Percentiles rank a stretch among this genome's conserved stretches.
These are phyloP conservation scores for Hyphopichia buzzinii DNA, from an alignment of 1,139 yeast genomes.

Conservation along the genomic window DNA sequence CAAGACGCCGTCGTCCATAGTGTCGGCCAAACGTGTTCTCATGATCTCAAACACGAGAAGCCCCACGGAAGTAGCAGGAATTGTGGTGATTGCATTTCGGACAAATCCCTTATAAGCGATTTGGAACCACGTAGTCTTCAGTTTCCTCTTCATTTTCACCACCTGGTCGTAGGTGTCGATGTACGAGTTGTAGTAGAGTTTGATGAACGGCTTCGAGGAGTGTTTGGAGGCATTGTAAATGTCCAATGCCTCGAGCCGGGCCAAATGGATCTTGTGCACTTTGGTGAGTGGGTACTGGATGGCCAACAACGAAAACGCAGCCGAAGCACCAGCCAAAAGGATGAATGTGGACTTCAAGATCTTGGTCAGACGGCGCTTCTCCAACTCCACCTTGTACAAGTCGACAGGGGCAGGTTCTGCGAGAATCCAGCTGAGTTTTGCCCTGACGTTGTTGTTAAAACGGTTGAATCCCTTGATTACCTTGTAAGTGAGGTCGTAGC, in stretches of 20 bases:
- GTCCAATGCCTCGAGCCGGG: constrained; percentile 78
- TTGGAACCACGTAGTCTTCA: constrained; percentile 55
- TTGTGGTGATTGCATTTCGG: constrained; percentile 67
- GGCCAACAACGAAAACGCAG: constrained; percentile 72
- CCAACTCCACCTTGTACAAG: constrained; percentile 27
- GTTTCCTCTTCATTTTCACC: constrained; percentile 49
- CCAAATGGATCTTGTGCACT: constrained; percentile 74
- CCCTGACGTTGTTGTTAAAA: constrained; percentile 22
- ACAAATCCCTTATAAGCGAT: constrained; percentile 79
- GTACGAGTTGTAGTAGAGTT: constrained; percentile 65
- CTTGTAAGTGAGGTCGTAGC: constrained; percentile 56
- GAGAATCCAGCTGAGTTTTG: constrained; percentile 18
- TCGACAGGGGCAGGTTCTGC: constrained; percentile 26
- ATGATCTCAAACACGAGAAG: constrained; percentile 80
- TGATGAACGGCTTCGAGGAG: constrained; percentile 37
- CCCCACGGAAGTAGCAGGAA: constrained; percentile 88
- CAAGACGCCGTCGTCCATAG: constrained; percentile 21
- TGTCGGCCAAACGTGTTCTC: constrained; percentile 49
- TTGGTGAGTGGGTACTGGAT: constrained; percentile 83
- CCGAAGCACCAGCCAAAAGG: constrained; percentile 84
- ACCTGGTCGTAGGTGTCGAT: constrained; percentile 68
- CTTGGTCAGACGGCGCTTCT: constrained; percentile 42
- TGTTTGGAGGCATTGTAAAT: constrained; percentile 49
- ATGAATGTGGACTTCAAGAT: constrained; percentile 69
- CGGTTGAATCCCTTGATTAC: constrained; percentile 57